Base-by-base conservation (phyloP, 805 yeast species). In the Wickerhamiella domercqiae region DNA sequence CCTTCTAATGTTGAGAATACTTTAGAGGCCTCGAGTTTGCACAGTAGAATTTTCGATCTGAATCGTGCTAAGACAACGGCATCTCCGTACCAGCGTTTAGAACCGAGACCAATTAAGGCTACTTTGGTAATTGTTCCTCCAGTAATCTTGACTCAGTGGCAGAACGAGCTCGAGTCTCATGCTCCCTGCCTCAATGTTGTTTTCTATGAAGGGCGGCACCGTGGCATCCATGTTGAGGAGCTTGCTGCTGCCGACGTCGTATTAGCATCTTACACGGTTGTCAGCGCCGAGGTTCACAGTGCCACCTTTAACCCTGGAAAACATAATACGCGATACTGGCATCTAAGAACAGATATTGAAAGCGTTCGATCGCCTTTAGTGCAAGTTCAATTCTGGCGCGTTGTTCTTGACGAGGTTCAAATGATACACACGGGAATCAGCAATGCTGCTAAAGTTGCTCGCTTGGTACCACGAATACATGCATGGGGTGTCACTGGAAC, bases 401-500 rank as follows among this genome's bases (percentile, higher is more conserved):
- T 90, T 2, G 70, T 87, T 0, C 59, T 90, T 28, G 98, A 90
- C 60, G 98, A 90, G 55, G 97, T 82, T 1, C 98, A 90, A 57
- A 80, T 86, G 86, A 78, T 90, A 3, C 74, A 82, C 5, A 67
- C 70, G 3, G 76, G 76, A 17, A 66, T 73, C 3, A 71, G 87
- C 0, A 71, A 79, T 37, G 82, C 90, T 1, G 83, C 94, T 16
- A 73, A 70, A 39, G 80, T 84, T 39, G 83, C 94, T 0, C 64
- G 79, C 2, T 60, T 80, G 26, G 70, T 90, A 19, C 87, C 94
- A 3, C 64, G 94, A 37, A 70, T 73, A 33, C 96, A 90, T 58
- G 74, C 94, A 0, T 90, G 97, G 97, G 96, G 94, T 13, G 95
- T 86, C 0, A 81, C 94, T 1, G 98, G 98, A 5, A 90, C 98